Evolutionary conservation across 2,329 filamentous ascomycete species (phyloP).

Genomic region (Cercospora sp.): DNA sequence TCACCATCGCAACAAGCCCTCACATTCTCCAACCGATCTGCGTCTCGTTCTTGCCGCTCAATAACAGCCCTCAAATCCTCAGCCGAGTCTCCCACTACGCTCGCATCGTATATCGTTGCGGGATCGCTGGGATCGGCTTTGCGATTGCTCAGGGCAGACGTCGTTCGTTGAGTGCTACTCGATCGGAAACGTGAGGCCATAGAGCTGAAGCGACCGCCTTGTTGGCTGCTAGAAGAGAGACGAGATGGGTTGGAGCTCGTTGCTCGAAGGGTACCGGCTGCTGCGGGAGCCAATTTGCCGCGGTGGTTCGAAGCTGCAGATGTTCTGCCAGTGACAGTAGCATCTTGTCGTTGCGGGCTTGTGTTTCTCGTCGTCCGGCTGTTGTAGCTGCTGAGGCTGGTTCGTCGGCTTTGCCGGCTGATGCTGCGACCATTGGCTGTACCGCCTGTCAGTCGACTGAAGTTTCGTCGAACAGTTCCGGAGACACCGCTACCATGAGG

Average conservation of each 20-base stretch:
- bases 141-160: slow-evolving; percentile 23
- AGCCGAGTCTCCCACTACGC: slow-evolving; percentile 63
- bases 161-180: slow-evolving; percentile 26
- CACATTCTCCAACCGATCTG: slow-evolving; percentile 87
- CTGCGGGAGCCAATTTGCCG: background rate
- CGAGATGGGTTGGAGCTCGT: slow-evolving; percentile 22
- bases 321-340: slow-evolving; percentile 17
- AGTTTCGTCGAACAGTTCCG: slow-evolving; percentile 48
- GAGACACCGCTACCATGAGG: slow-evolving; percentile 46
- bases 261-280: slow-evolving; percentile 8
- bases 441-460: slow-evolving; percentile 53
- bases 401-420: slow-evolving; percentile 34
- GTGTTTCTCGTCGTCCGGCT: slow-evolving; percentile 63
- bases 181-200: slow-evolving; percentile 31
- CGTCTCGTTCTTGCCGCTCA: slow-evolving; percentile 71
- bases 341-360: slow-evolving; percentile 52
- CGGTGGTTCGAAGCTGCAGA: slow-evolving; percentile 15
- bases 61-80: slow-evolving; percentile 81
- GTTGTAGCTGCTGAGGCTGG: slow-evolving; percentile 44
- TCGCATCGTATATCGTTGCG: slow-evolving; percentile 51
- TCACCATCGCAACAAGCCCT: slow-evolving; percentile 95
- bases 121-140: slow-evolving; percentile 26
- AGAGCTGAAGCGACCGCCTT: slow-evolving; percentile 43
- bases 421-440: slow-evolving; percentile 53
- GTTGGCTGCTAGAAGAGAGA: slow-evolving; percentile 35